These are phyloP conservation scores for Arachnomyces sp. DNA, from an alignment of 2,329 filamentous ascomycete genomes.

Conservation along the genomic window DNA sequence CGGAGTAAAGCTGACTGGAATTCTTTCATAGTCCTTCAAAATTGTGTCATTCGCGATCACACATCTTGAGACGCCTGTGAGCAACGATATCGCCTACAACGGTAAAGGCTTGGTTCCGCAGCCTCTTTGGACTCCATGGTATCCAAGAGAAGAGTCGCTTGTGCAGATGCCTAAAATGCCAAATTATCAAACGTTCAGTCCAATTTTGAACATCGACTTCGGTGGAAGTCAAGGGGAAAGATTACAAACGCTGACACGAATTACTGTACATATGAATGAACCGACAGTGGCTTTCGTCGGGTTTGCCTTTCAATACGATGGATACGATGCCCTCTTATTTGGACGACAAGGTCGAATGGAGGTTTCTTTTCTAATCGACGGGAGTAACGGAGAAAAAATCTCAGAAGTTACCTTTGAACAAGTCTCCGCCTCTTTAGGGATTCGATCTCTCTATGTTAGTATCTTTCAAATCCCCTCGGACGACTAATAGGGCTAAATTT, in stretches of 20 bases:
- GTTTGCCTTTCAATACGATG: background rate
- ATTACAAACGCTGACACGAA: background rate
- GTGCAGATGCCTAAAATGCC: background rate
- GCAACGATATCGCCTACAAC: background rate
- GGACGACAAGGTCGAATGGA: conserved; percentile 1
- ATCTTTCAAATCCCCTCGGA: background rate
- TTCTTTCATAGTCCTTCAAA: no score
- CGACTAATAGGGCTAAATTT: background rate
- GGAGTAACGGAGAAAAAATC: background rate
- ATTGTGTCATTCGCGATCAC: no score
- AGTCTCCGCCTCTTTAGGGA: background rate
- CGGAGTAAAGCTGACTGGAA: no score
- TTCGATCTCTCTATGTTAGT: conserved; percentile 1
- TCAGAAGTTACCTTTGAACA: background rate
- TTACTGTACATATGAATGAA: background rate
- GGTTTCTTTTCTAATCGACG: conserved; percentile 1
- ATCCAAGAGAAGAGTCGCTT: background rate
- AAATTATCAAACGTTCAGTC: conserved; percentile 1
- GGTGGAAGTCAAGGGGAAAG: background rate
- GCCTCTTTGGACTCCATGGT: background rate
- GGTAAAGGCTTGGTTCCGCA: background rate
- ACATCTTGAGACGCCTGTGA: background rate
- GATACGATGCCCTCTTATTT: background rate
- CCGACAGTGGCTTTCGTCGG: background rate
- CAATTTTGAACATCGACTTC: conserved; percentile 5